Conservation (phyloP, 148 eudicot species). For the Diospyros kaki region DNA sequence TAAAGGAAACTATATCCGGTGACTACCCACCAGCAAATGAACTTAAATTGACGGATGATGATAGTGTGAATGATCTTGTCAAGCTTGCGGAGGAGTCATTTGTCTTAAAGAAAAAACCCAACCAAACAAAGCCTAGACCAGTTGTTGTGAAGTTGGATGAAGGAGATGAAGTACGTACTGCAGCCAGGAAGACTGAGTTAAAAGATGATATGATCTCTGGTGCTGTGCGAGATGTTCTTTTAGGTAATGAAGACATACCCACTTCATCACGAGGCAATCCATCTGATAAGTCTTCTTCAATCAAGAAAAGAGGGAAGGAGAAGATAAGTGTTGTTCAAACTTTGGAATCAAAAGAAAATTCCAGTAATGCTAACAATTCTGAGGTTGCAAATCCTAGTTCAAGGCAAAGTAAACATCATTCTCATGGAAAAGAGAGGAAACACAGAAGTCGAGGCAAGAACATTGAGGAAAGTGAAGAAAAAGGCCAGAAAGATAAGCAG, state of each 20-base stretch:
- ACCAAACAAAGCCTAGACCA: slow-evolving; percentile 63
- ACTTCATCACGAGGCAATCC: slow-evolving; percentile 33
- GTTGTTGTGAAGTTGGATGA: slow-evolving; percentile 83
- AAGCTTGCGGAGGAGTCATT: slow-evolving; percentile 79
- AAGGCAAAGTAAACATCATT: slow-evolving; percentile 49
- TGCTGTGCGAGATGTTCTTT: slow-evolving; percentile 71
- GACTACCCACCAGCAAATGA: slow-evolving; percentile 84
- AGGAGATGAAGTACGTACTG: slow-evolving; percentile 35
- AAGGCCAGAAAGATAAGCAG: slow-evolving; percentile 42
- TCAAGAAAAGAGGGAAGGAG: slow-evolving; percentile 53
- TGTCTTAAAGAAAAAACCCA: slow-evolving; percentile 54
- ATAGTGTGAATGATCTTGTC: slow-evolving; percentile 61
- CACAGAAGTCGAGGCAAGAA: slow-evolving; percentile 36
- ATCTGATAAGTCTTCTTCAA: slow-evolving; percentile 32
- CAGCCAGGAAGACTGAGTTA: slow-evolving; percentile 28
- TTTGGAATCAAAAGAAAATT: slow-evolving; percentile 25
- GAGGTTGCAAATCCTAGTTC: slow-evolving; percentile 28
- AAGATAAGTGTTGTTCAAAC: slow-evolving; percentile 23
- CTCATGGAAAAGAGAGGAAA: slow-evolving; percentile 52
- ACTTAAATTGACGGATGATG: slow-evolving; percentile 26
- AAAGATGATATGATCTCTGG: slow-evolving; percentile 63
- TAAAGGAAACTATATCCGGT: slow-evolving; percentile 34
- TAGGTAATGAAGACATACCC: slow-evolving; percentile 39
- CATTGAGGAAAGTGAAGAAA: slow-evolving; percentile 42
- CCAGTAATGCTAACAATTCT: slow-evolving; percentile 17